Conservation (phyloP, 179 eudicot species). For the Silene vulgaris region DNA sequence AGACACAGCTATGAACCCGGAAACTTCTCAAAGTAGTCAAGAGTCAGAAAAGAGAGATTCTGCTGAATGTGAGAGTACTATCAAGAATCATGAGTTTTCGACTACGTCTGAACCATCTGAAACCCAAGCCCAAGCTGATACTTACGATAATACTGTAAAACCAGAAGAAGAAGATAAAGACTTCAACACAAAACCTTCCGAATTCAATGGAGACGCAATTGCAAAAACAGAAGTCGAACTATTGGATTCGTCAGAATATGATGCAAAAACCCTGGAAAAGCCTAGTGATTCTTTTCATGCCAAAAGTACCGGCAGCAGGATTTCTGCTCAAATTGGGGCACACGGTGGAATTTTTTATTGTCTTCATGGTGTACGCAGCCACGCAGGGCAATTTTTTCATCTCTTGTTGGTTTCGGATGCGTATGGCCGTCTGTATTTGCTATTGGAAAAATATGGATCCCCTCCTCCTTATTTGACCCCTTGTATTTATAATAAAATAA, state of each 20-base stretch:
- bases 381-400: too few species aligned
- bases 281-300: conserved; percentile 3
- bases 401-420: too few species aligned
- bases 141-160: conserved; percentile 1
- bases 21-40: conserved; percentile 15
- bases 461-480: too few species aligned
- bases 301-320: too few species aligned
- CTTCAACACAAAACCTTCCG: conserved; percentile 6
- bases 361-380: too few species aligned
- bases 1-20: conserved; percentile 14
- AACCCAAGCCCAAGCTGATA: conserved; percentile 13
- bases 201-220: background rate
- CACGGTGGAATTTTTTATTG: too few species aligned
- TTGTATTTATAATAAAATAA: too few species aligned
- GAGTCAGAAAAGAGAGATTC: conserved; percentile 13
- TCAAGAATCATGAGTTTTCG: conserved; percentile 11
- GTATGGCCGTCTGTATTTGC: too few species aligned
- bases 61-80: conserved; percentile 15
- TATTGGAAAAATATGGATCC: too few species aligned
- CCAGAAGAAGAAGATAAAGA: conserved; percentile 6
- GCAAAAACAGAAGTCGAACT: background rate
- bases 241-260: conserved; percentile 13
- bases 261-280: background rate
- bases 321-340: too few species aligned
- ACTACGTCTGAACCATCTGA: conserved; percentile 5